Conservation (phyloP, 1,139 yeast species). For the Meyerozyma guilliermondii region DNA sequence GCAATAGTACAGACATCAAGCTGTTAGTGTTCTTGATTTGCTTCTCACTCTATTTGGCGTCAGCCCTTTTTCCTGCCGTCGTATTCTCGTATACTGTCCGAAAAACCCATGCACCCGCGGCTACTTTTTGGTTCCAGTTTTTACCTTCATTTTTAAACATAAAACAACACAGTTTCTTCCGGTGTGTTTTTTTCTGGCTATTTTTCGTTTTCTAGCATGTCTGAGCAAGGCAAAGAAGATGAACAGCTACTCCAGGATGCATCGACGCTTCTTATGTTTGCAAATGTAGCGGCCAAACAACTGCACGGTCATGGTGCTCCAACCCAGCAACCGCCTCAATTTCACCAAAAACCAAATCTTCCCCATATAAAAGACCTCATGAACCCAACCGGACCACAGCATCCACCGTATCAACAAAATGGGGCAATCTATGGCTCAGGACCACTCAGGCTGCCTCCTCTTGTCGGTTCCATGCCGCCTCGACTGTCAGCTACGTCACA, state of each 20-base stretch:
- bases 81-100: neutral
- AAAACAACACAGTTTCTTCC: neutral
- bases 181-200: neutral
- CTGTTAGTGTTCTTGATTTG: no score
- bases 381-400: constrained; percentile 5
- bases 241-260: constrained; percentile 54
- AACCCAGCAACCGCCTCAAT: constrained; percentile 4
- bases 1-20: no score
- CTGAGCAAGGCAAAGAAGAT: constrained; percentile 17
- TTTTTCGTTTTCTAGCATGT: neutral
- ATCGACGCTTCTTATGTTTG: constrained; percentile 61
- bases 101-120: neutral
- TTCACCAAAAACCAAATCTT: constrained; percentile 1
- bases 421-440: neutral
- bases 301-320: constrained; percentile 21
- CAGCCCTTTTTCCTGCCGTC: neutral
- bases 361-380: constrained; percentile 2
- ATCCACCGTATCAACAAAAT: constrained; percentile 4
- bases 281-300: constrained; percentile 49
- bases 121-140: neutral
- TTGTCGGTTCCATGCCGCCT: neutral
- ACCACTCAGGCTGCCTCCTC: neutral
- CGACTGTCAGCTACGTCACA: neutral
- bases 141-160: neutral
- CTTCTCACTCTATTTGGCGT: neutral